Percentiles rank a stretch among this genome's conserved stretches.
phyloP scores from a whole-genome alignment of 176 grass and related monocot species.

The Elaeis guineensis region DNA sequence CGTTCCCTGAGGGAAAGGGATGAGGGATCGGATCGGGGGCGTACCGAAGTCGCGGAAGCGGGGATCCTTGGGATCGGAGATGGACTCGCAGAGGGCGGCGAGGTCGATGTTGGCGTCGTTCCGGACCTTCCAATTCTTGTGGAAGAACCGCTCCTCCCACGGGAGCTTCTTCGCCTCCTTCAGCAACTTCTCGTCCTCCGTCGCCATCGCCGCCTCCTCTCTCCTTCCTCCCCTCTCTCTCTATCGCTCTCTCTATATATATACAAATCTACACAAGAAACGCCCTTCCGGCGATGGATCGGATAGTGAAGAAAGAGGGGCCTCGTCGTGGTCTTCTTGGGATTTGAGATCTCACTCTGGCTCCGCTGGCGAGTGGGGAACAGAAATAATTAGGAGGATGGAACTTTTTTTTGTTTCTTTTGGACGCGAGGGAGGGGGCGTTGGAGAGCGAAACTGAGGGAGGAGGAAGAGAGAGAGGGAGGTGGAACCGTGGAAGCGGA shows the following conservation, averaged over 20 bases:
- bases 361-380: constrained; percentile 1
- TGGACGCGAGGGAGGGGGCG: background rate
- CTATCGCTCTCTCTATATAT: background rate
- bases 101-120: constrained; percentile 99
- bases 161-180: constrained; percentile 98
- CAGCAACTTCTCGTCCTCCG: constrained; percentile 98
- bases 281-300: constrained; percentile 16
- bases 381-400: background rate
- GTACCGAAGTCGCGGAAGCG: constrained; percentile 94
- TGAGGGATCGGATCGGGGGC: constrained; percentile 20
- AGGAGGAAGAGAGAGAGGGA: too few relatives aligned
- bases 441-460: background rate
- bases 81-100: constrained; percentile 65
- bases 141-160: constrained; percentile 91
- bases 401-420: background rate
- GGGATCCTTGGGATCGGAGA: constrained; percentile 94
- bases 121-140: constrained; percentile 99
- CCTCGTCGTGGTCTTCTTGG: too few relatives aligned
- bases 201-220: constrained; percentile 55
- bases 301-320: too few relatives aligned
- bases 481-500: too few relatives aligned
- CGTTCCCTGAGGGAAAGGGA: constrained; percentile 3
- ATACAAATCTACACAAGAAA: background rate
- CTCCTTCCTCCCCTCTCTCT: background rate
- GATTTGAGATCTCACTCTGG: constrained; percentile 25